Evolutionary conservation across 2,329 filamentous ascomycete genomes (phyloP).

Genomic region (Tolypocladium guangdongense): DNA sequence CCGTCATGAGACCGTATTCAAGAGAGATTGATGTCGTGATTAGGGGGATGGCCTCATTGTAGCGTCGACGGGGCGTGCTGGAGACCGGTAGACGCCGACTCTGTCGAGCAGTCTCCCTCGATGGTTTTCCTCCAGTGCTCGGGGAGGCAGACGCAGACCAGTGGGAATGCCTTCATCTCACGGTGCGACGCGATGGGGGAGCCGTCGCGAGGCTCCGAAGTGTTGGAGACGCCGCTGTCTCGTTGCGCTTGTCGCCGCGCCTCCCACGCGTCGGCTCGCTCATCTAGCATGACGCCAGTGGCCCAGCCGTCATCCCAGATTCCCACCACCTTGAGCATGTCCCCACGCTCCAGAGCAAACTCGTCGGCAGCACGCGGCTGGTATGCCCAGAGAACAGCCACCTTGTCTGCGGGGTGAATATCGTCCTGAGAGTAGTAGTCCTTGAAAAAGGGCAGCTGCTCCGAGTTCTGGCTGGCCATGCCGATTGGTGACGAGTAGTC

Average conservation of each 20-base stretch:
- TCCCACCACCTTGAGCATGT: slow-evolving; percentile 96
- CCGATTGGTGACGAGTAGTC: slow-evolving; percentile 79
- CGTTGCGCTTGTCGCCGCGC: slow-evolving; percentile 64
- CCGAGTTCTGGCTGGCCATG: slow-evolving; percentile 79
- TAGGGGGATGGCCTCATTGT: not conserved
- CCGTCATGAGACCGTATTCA: slow-evolving; percentile 14
- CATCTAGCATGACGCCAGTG: slow-evolving; percentile 74
- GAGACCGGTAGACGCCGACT: slow-evolving; percentile 40
- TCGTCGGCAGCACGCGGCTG: slow-evolving; percentile 89
- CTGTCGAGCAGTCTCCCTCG: slow-evolving; percentile 70
- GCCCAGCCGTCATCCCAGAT: slow-evolving; percentile 99
- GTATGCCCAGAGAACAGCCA: slow-evolving; percentile 92
- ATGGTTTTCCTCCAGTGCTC: slow-evolving; percentile 97
- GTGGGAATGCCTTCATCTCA: slow-evolving; percentile 94
- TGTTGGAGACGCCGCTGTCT: slow-evolving; percentile 87
- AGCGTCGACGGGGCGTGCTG: not conserved
- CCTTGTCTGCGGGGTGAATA: slow-evolving; percentile 81
- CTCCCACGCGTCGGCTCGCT: slow-evolving; percentile 85
- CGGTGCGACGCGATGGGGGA: slow-evolving; percentile 51
- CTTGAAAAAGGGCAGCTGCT: slow-evolving; percentile 93
- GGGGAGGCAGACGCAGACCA: slow-evolving; percentile 91
- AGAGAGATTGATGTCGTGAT: slow-evolving; percentile 3
- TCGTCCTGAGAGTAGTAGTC: slow-evolving; percentile 98
- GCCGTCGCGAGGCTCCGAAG: slow-evolving; percentile 49
- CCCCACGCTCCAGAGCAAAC: slow-evolving; percentile 83